Conservation (phyloP, 2,329 filamentous ascomycete species). For the Cladosporium sp. region DNA sequence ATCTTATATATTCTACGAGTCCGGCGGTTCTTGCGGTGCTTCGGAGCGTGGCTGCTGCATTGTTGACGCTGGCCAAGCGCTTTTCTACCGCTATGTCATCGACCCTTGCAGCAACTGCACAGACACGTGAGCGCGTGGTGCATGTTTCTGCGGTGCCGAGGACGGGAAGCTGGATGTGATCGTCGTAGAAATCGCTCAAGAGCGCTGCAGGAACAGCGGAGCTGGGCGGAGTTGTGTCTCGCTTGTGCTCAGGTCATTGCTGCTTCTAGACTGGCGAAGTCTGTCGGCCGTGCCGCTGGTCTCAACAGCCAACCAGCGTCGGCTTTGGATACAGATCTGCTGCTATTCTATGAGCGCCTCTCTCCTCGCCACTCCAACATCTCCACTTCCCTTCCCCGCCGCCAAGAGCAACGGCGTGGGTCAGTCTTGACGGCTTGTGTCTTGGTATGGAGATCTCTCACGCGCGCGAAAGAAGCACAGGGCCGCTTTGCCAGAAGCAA, state of each 20-base stretch:
- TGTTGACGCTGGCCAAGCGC: slow-evolving; percentile 11
- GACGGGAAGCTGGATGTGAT: not conserved
- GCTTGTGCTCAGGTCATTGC: not conserved
- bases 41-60: slow-evolving; percentile 3
- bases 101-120: not conserved
- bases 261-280: not conserved
- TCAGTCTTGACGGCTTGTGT: not conserved
- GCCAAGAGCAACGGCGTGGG: not conserved
- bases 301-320: too few species aligned
- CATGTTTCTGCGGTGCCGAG: not conserved
- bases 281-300: too few species aligned
- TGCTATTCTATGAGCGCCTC: too few species aligned
- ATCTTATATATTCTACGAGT: not conserved
- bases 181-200: not conserved
- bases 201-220: slow-evolving; percentile 1
- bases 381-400: not conserved
- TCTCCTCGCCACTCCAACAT: too few species aligned
- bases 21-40: slow-evolving; percentile 9
- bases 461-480: not conserved
- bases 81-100: slow-evolving; percentile 1
- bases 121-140: slow-evolving; percentile 2
- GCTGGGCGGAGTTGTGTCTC: not conserved
- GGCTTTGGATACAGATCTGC: too few species aligned
- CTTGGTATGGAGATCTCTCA: slow-evolving; percentile 9
- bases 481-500: too few species aligned